These are phyloP conservation scores for Erythrobasidium hasegawianum DNA, from an alignment of 1,284 basidiomycete genomes.

Conservation along the genomic window DNA sequence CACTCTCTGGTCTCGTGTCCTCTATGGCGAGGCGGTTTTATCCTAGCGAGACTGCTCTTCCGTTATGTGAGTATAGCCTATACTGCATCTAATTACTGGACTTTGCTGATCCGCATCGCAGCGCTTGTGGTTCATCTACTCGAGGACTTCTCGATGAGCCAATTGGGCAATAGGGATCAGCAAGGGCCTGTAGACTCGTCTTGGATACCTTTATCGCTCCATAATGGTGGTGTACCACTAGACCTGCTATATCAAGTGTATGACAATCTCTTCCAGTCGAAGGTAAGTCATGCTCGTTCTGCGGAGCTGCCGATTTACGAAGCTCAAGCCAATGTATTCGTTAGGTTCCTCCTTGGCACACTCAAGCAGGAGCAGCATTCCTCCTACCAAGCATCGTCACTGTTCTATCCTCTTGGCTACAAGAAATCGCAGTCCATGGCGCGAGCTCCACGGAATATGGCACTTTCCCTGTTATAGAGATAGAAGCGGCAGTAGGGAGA, in stretches of 20 bases:
- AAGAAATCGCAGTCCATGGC: constrained; percentile 55
- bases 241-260: constrained; percentile 76
- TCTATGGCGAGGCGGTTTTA: constrained; percentile 78
- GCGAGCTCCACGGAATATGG: background rate
- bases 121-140: constrained; percentile 66
- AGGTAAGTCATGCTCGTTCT: constrained; percentile 64
- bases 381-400: constrained; percentile 72
- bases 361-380: constrained; percentile 67
- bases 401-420: constrained; percentile 69
- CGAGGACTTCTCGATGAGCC: constrained; percentile 63
- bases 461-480: constrained; percentile 38
- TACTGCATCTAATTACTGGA: background rate
- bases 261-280: constrained; percentile 80
- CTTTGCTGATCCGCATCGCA: constrained; percentile 47
- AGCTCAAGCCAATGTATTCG: background rate
- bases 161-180: constrained; percentile 44
- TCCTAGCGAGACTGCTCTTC: constrained; percentile 85
- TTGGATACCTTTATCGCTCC: constrained; percentile 73
- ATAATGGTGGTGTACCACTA: constrained; percentile 70
- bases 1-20: constrained; percentile 62
- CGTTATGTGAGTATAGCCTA: constrained; percentile 60
- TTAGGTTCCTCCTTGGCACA: constrained; percentile 81
- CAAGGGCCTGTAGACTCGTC: constrained; percentile 57
- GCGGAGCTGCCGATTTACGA: too few species aligned
- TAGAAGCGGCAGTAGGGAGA: constrained; percentile 38